Evolutionary conservation across 148 eudicot species (phyloP), one percentile per base, ranked within the genome.

Genomic region (Cornus florida): DNA sequence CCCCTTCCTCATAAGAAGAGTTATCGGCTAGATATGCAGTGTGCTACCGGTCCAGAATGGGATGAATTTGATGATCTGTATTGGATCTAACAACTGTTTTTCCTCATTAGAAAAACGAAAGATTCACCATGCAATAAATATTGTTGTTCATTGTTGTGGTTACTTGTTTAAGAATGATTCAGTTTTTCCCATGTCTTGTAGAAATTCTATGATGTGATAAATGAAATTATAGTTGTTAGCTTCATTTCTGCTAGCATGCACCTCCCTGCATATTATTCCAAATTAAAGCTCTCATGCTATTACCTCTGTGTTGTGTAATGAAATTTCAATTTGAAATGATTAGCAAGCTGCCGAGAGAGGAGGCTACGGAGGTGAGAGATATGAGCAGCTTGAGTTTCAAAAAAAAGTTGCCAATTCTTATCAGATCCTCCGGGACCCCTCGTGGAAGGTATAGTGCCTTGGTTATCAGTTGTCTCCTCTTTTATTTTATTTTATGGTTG

Each of bases 261-360:
- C 48, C 6, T 43, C 48, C 48, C 4, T 6, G 9, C 48, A 43
- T 43, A 43, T 43, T 41, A 19, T 19, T 68, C 66, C 33, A 38
- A 68, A 64, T 48, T 10, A 57, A 14, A 32, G 72, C 64, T 81
- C 33, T 69, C 68, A 0, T 12, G 71, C 70, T 57, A 43, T 0
- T 4, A 50, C 56, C 73, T 70, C 43, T 2, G 1, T 39, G 43
- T 39, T 39, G 7, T 39, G 43, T 39, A 39, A 4, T 43, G 69
- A 69, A 73, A 78, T 32, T 11, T 62, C 17, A 33, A 19, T 67
- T 71, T 64, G 20, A 72, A 78, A 46, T 71, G 39, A 53, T 74
- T 84, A 96, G 99, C 89, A 92, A 92, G 99, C 99, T 84, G 93
- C 98, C 17, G 97, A 94, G 85, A 89, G 99, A 85, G 97, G 99